Base-by-base conservation (phyloP, 2,329 filamentous ascomycete species). In the Talaromyces rugulosus region DNA sequence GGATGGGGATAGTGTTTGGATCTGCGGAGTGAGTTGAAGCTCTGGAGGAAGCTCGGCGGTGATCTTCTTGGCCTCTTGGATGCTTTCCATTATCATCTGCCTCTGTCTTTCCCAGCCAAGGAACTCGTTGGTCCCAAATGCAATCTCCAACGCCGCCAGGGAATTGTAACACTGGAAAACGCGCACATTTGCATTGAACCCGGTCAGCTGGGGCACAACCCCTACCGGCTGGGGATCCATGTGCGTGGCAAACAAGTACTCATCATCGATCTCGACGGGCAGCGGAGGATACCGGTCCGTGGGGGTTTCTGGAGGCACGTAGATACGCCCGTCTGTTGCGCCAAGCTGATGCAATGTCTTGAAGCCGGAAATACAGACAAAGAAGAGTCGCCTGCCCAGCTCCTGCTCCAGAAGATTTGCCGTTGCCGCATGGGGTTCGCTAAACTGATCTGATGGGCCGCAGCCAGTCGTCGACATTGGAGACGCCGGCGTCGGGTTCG, bases 261-360 rank as follows among this genome's bases (percentile, higher is more conserved):
- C 87, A 74, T 96, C 92, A 67, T 96, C 92, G 0, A 96, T 86
- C 69, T 96, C 92, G 23, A 88, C 79, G 0, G 92, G 92, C 12
- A 92, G 81, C 7, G 90, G 89, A 3, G 92, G 92, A 67, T 95
- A 92, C 4, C 87, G 89, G 51, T 91, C 86, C 30, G 83, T 87
- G 0, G 87, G 86, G 0, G 91, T 96, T 1, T 89, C 87, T 3
- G 91, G 91, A 8, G 89, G 86, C 57, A 96, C 87, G 40, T 89
- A 83, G 42, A 93, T 79, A 68, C 92, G 90, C 40, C 85, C 85
- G 64, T 89, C 87, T 0, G 85, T 85, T 16, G 86, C 85, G 36
- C 91, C 91, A 18, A 95, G 78, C 71, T 96, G 92, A 60, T 89
- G 85, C 73, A 96, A 86, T 0, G 91, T 90, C 64, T 89, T 90